A percentile compares a stretch with the other conserved stretches of the same genome.
Evolutionary conservation across 768 basidiomycete genomes (phyloP).

Genomic region (Mrakia blollopis): DNA sequence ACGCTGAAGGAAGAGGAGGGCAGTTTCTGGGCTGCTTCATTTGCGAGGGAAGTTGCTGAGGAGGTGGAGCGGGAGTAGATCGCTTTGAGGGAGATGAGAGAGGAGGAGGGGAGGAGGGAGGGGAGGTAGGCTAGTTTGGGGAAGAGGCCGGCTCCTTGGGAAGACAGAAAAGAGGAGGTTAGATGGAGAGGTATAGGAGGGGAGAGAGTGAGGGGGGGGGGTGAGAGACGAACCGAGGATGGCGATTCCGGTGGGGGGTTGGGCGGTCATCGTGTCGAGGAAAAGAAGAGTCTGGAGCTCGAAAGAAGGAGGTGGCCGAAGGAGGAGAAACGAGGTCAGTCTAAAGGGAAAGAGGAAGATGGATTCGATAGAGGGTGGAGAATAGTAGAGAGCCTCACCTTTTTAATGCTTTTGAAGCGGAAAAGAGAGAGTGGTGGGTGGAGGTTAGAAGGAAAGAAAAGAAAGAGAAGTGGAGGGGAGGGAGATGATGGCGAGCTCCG

Average conservation of each 20-base stretch:
- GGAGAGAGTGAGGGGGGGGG: not conserved
- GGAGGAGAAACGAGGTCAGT: not conserved
- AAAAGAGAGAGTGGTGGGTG: too few relatives aligned
- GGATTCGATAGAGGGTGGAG: too few relatives aligned
- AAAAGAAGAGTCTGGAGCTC: not conserved
- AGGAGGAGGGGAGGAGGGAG: constrained; percentile 56
- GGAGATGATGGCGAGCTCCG: too few relatives aligned
- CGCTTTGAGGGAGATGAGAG: constrained; percentile 56
- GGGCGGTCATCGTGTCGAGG: not conserved
- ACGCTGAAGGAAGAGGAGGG: constrained; percentile 39
- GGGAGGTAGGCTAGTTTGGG: constrained; percentile 65
- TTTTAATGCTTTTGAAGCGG: too few relatives aligned
- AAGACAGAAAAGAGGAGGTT: not conserved
- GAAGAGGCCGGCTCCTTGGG: constrained; percentile 48
- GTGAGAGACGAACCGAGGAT: constrained; percentile 64
- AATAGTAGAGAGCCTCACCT: too few relatives aligned
- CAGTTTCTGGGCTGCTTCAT: constrained; percentile 46
- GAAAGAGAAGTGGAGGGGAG: too few relatives aligned
- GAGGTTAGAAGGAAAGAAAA: too few relatives aligned
- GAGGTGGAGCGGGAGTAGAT: constrained; percentile 74
- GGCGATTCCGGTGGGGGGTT: constrained; percentile 53
- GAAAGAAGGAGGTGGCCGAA: not conserved
- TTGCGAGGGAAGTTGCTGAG: constrained; percentile 53
- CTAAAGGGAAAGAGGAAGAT: too few relatives aligned
- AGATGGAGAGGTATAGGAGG: not conserved